phyloP scores from a whole-genome alignment of 2,329 filamentous ascomycete genomes.

The Chaetomium sp. region DNA sequence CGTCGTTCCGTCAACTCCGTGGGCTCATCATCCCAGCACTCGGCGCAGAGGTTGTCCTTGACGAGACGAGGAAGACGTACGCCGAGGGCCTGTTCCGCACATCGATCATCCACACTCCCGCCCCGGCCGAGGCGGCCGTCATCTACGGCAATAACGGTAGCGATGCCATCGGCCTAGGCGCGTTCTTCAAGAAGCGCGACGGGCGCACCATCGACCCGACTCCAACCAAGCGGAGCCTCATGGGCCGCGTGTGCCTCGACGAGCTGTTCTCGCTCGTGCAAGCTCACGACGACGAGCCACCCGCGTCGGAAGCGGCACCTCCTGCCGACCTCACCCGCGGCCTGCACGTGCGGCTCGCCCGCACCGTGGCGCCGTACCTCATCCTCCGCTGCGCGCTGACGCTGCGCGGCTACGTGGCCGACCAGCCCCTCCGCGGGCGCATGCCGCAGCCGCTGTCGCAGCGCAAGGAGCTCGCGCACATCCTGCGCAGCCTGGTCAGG shows the following conservation, averaged over 20 bases:
- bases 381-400: constrained; percentile 79
- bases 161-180: constrained; percentile 55
- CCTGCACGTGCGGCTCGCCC: constrained; percentile 64
- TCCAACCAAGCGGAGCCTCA: constrained; percentile 66
- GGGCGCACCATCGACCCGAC: constrained; percentile 72
- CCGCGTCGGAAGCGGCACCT: constrained; percentile 21
- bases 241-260: constrained; percentile 79
- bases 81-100: constrained; percentile 76
- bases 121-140: constrained; percentile 56
- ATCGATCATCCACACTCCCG: constrained; percentile 74
- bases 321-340: constrained; percentile 41
- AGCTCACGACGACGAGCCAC: constrained; percentile 45
- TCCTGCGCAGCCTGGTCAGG: constrained; percentile 66
- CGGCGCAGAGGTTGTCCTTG: constrained; percentile 65
- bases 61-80: constrained; percentile 69
- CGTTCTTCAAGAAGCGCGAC: constrained; percentile 65
- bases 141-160: constrained; percentile 53
- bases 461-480: constrained; percentile 73
- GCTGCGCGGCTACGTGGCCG: constrained; percentile 82
- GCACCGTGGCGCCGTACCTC: constrained; percentile 76
- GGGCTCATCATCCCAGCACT: constrained; percentile 74
- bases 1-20: constrained; percentile 69
- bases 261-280: constrained; percentile 73
- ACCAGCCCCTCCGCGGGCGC: constrained; percentile 83
- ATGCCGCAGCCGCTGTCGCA: constrained; percentile 88